Evolutionary conservation across 164 flowering plant species (phyloP).

Genomic region (Vitis cinerea): DNA sequence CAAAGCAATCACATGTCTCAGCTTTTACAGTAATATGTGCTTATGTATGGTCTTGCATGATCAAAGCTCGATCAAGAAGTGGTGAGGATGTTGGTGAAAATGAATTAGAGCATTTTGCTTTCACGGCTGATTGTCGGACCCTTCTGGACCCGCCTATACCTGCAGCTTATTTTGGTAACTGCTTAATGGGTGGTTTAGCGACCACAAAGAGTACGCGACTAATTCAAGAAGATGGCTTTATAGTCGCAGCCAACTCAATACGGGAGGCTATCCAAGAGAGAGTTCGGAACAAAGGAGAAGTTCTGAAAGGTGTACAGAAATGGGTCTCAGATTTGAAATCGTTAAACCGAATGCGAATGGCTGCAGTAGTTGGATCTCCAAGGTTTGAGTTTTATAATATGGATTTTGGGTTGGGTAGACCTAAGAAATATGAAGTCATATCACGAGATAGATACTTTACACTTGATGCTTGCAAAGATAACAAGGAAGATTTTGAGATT

Average conservation of each 20-base stretch:
- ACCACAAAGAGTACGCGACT: neutral
- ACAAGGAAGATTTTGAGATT: too few species aligned
- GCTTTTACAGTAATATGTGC: slow-evolving; percentile 25
- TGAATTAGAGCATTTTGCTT: neutral
- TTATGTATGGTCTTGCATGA: slow-evolving; percentile 9
- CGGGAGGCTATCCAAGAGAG: slow-evolving; percentile 5
- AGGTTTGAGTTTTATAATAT: slow-evolving; percentile 31
- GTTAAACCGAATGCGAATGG: too few species aligned
- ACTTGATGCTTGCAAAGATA: too few species aligned
- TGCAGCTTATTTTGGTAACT: slow-evolving; percentile 33
- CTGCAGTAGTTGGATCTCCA: slow-evolving; percentile 46
- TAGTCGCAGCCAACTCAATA: slow-evolving; percentile 1
- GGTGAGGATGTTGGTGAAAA: neutral
- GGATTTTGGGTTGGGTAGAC: slow-evolving; percentile 67
- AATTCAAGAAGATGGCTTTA: slow-evolving; percentile 21
- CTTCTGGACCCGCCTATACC: slow-evolving; percentile 22
- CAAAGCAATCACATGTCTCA: slow-evolving; percentile 2
- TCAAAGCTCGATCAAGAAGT: slow-evolving; percentile 9
- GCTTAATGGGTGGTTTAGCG: neutral
- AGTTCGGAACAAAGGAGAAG: slow-evolving; percentile 1
- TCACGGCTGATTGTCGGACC: slow-evolving; percentile 18
- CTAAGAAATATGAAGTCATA: slow-evolving; percentile 33
- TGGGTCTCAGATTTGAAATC: neutral
- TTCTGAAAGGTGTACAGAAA: neutral
- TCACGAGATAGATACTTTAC: too few species aligned